phyloP scores from a whole-genome alignment of 352 stramenopile species.

The Globisporangium cystogenes region DNA sequence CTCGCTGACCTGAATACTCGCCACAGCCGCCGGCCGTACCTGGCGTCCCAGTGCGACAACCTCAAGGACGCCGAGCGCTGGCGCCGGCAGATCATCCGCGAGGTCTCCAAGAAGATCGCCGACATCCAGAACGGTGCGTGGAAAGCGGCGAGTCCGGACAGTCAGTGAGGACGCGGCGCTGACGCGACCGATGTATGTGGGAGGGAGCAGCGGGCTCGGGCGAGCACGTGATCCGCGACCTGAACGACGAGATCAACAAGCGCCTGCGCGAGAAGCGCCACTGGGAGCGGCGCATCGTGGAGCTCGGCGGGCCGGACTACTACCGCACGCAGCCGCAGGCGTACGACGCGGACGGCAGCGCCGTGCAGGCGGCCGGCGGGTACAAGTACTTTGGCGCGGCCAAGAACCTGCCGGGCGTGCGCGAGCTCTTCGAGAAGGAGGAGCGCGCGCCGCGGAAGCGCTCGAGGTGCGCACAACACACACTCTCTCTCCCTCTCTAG shows the following conservation, averaged over 20 bases:
- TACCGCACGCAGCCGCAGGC: constrained; percentile 67
- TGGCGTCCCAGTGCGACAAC: constrained; percentile 92
- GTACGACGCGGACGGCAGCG: constrained; percentile 68
- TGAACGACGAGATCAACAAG: constrained; percentile 99
- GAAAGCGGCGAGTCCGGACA: not conserved
- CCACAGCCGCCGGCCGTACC: constrained; percentile 82
- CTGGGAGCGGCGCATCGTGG: constrained; percentile 85
- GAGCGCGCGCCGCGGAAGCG: constrained; percentile 52
- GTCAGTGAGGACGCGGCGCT: no score
- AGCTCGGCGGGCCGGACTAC: constrained; percentile 91
- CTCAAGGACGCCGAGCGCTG: constrained; percentile 92
- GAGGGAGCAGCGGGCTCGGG: constrained; percentile 71
- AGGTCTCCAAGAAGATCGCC: constrained; percentile 93
- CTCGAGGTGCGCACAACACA: constrained; percentile 16
- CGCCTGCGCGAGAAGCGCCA: constrained; percentile 91
- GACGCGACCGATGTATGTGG: no score
- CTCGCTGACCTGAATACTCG: not conserved
- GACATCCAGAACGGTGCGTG: constrained; percentile 94
- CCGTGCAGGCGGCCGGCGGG: constrained; percentile 60
- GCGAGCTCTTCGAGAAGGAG: constrained; percentile 91
- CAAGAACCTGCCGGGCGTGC: constrained; percentile 94
- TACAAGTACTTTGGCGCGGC: constrained; percentile 98
- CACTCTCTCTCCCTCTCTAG: no score
- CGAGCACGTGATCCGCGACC: constrained; percentile 95
- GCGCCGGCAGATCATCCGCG: constrained; percentile 90